Base-by-base conservation (phyloP, 805 yeast species). In the Zygotorulaspora florentina region DNA sequence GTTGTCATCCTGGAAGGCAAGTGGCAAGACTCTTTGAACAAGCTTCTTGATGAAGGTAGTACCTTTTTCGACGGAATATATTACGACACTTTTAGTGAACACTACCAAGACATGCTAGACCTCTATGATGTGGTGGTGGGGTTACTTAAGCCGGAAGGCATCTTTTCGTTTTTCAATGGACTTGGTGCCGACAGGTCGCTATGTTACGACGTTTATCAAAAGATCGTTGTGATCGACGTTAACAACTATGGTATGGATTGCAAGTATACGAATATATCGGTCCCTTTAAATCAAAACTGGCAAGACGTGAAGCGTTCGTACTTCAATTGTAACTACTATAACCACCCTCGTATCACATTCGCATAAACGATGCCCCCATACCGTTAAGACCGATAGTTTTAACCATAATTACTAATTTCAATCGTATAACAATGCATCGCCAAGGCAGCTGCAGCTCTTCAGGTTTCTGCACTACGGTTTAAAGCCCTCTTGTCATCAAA, bases 71-170 rank as follows among this genome's bases (percentile, higher is more conserved):
- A 89, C 61, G 97, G 97, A 3, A 85, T 91, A 29, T 90, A 90
- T 66, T 90, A 86, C 62, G 98, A 90, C 63, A 91, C 98, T 0
- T 90, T 85, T 64, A 85, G 95, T 52, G 98, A 90, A 62, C 95
- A 87, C 62, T 90, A 91, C 64, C 73, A 73, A 50, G 96, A 90
- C 61, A 85, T 90, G 93, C 71, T 88, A 39, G 91, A 87, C 41
- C 71, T 91, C 23, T 87, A 84, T 60, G 96, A 91, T 65, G 61
- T 76, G 10, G 74, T 87, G 4, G 95, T 88, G 15, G 97, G 96
- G 0, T 68, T 90, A 40, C 67, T 90, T 53, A 84, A 85, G 61
- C 87, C 93, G 7, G 76, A 79, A 28, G 98, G 97, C 8, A 76
- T 80, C 1, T 89, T 90, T 52, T 87, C 96, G 4, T 90, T 89